Percentiles rank a stretch among this genome's conserved stretches.
These are phyloP conservation scores for Lactifluus pinguis DNA, from an alignment of 768 basidiomycete species.

Conservation along the genomic window DNA sequence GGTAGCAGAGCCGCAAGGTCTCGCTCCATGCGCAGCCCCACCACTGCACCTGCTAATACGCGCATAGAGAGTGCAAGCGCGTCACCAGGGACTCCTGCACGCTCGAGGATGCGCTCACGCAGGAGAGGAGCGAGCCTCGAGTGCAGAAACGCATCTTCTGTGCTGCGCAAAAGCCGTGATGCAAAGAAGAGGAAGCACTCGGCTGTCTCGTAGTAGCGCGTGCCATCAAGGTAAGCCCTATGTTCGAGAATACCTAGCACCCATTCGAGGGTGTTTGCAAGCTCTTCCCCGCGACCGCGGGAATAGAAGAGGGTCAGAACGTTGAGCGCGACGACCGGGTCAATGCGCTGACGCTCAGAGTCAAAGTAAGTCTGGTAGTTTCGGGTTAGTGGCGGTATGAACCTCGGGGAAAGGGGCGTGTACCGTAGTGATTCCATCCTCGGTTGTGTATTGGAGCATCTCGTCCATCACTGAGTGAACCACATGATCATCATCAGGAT, in stretches of 20 bases:
- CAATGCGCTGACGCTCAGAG: conserved; percentile 39
- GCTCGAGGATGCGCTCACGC: conserved; percentile 39
- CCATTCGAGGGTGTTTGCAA: conserved; percentile 39
- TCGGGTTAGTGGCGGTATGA: background rate
- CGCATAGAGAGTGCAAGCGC: conserved; percentile 52
- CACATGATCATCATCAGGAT: conserved; percentile 25
- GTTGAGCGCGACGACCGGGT: conserved; percentile 47
- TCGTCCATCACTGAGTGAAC: conserved; percentile 44
- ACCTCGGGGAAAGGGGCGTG: background rate
- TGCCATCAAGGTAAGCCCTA: conserved; percentile 46
- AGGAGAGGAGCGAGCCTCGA: conserved; percentile 32
- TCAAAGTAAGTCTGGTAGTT: conserved; percentile 42
- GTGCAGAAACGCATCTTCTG: conserved; percentile 29
- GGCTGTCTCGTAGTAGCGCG: conserved; percentile 43
- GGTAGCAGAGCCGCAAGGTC: conserved; percentile 39
- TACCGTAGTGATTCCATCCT: conserved; percentile 39
- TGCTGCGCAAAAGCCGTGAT: conserved; percentile 34
- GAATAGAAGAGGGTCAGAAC: conserved; percentile 41
- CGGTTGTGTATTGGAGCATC: conserved; percentile 42
- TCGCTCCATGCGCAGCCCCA: conserved; percentile 34
- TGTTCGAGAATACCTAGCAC: conserved; percentile 40
- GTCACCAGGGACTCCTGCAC: conserved; percentile 41
- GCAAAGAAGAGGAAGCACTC: conserved; percentile 48
- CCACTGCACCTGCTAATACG: conserved; percentile 34
- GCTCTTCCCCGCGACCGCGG: conserved; percentile 39